These are phyloP conservation scores for Biscutella auriculata DNA, from an alignment of 441 rosid genomes.

Conservation along the genomic window DNA sequence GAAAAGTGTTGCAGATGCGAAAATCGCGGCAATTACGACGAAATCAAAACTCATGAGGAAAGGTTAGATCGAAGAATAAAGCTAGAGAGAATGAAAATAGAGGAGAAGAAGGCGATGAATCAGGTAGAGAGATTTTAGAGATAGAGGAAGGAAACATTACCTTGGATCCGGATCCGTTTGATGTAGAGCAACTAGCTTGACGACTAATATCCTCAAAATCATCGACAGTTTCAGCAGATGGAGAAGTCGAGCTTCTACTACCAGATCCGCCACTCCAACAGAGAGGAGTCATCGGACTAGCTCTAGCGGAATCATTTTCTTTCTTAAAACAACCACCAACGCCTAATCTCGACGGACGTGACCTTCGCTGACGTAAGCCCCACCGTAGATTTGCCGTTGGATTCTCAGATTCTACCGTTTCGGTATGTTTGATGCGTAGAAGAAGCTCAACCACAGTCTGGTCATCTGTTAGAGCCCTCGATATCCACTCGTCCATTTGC, in stretches of 20 bases:
- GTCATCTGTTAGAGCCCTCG: slow-evolving; percentile 3
- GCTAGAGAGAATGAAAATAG: not conserved
- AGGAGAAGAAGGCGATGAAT: not conserved
- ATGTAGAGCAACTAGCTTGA: slow-evolving; percentile 25
- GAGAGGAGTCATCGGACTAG: slow-evolving; percentile 78
- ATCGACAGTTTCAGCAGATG: slow-evolving; percentile 42
- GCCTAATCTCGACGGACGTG: slow-evolving; percentile 8
- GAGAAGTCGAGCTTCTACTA: slow-evolving; percentile 29
- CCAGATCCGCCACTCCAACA: slow-evolving; percentile 76
- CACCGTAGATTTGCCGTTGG: not conserved
- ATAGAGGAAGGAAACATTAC: slow-evolving; percentile 21
- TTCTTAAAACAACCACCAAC: not conserved
- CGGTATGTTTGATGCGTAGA: slow-evolving; percentile 10
- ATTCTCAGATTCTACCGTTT: not conserved
- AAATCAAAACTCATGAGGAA: too few species aligned
- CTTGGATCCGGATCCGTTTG: slow-evolving; percentile 66
- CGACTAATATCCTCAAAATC: slow-evolving; percentile 54
- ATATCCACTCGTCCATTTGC: slow-evolving; percentile 8
- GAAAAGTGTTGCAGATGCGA: too few species aligned
- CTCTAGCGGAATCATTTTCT: slow-evolving; percentile 17
- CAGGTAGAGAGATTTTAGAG: not conserved
- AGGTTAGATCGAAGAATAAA: not conserved
- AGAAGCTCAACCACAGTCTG: slow-evolving; percentile 17
- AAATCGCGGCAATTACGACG: too few species aligned
- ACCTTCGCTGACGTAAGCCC: slow-evolving; percentile 13